A percentile compares a stretch with the other conserved stretches of the same genome.
These are phyloP conservation scores for Volvox reticuliferus DNA, from an alignment of 139 green algal genomes.

Conservation along the genomic window DNA sequence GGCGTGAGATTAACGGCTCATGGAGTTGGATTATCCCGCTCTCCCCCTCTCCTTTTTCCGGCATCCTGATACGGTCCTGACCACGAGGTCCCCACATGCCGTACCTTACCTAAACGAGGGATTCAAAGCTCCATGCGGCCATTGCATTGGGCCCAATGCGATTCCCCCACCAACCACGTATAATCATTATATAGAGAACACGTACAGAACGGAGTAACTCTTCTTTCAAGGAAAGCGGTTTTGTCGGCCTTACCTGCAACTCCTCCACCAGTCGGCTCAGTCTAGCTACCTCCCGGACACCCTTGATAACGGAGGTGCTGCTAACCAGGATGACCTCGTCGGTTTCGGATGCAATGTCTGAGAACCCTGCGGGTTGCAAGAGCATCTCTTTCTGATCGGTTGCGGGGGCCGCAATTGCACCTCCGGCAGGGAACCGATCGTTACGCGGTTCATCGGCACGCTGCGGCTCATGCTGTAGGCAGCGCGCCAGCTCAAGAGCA, in stretches of 20 bases:
- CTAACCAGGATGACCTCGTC: conserved; percentile 22
- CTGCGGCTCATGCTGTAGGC: conserved; percentile 39
- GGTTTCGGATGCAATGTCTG: background rate
- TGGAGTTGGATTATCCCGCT: no score
- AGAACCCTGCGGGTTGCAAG: background rate
- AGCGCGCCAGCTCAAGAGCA: conserved; percentile 77
- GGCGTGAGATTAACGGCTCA: no score
- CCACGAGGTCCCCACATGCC: no score
- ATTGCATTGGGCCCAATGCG: no score
- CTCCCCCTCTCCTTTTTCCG: no score
- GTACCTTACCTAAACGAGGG: no score
- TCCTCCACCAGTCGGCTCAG: conserved; percentile 28
- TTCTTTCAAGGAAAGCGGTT: background rate
- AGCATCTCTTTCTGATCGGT: no score
- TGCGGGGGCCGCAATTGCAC: background rate
- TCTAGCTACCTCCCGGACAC: background rate
- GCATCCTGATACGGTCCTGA: no score
- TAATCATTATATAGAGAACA: no score
- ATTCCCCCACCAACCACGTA: no score
- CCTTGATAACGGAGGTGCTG: conserved; percentile 12
- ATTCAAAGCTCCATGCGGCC: no score
- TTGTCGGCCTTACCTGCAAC: background rate
- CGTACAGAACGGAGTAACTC: background rate
- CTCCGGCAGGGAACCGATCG: background rate
- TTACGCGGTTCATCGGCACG: background rate